Evolutionary conservation across 2,329 filamentous ascomycete species (phyloP), one percentile per base, ranked within the genome.

Genomic region (Thyridium curvatum): DNA sequence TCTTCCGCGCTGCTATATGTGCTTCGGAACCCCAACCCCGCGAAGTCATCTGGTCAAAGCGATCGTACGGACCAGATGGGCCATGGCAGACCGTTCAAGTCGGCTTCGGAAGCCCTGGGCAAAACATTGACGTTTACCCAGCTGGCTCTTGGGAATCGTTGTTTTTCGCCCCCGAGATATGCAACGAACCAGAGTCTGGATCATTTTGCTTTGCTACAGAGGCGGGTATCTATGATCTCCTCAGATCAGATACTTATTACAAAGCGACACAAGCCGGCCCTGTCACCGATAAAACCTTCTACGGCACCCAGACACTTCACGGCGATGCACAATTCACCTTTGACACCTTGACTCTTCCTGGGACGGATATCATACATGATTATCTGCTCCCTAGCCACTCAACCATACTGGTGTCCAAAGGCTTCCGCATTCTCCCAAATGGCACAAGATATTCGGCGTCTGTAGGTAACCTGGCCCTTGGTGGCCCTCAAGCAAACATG

Each of bases 391-490:
- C 8, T 12, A 8, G 16, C 30, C 30, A 32, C 30, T 9, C 30
- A 12, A 14, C 30, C 30, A 14, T 32, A 14, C n/a, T 8, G 8
- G 7, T 32, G 12, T 8, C 8, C 8, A 8, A 32, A 8, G 30
- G 30, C 8, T 14, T 9, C 30, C 30, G 30, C 30, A 15, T 9
- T 7, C 30, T 32, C 7, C 30, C 30, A 9, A 32, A 32, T 15
- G 30, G 30, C n/a, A 32, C 30, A 14, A 8, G 30, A 15, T 32
- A 32, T 15, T 56, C 39, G 58, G 61, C 32, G 53, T 55, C 18
- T 60, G 52, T 44, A 44, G 59, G 8, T 43, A 52, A 9, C 54
- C 57, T 2, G 53, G 55, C n/a, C 53, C 46, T 32, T 34, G 59
- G 10, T 51, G 44, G 39, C 32, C n/a, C n/a, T n/a, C n/a, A n/a